phyloP scores from a whole-genome alignment of 805 yeast genomes.

The Priceomyces melissophilus region DNA sequence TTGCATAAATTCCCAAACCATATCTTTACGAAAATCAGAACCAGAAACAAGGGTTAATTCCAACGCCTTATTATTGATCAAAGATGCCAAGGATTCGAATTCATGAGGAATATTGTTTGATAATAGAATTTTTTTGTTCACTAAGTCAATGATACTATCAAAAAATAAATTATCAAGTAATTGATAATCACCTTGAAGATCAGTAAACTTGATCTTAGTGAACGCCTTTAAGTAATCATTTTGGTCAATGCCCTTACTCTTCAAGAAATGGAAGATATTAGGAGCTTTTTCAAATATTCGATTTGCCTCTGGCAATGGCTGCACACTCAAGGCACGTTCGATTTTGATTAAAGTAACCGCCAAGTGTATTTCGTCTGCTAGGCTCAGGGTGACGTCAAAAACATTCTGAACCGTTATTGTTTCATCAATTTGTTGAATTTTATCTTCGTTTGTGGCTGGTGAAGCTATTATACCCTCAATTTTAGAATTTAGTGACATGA shows the following conservation, averaged over 20 bases:
- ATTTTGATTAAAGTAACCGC: constrained; percentile 1
- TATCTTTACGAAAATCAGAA: constrained; percentile 31
- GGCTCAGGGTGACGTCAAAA: background rate
- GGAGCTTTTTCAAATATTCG: background rate
- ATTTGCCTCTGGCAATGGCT: constrained; percentile 1
- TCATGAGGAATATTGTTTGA: constrained; percentile 11
- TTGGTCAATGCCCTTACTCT: background rate
- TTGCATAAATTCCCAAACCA: constrained; percentile 18
- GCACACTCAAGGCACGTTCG: background rate
- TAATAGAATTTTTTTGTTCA: constrained; percentile 29
- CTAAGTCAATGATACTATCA: constrained; percentile 21
- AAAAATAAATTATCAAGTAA: constrained; percentile 14
- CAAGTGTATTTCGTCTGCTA: background rate
- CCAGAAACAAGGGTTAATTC: constrained; percentile 29
- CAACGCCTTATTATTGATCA: constrained; percentile 25
- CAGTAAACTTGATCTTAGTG: constrained; percentile 27
- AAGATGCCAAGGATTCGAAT: constrained; percentile 6
- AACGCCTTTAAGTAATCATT: constrained; percentile 4
- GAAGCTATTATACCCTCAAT: constrained; percentile 1
- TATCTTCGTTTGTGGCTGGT: constrained; percentile 1
- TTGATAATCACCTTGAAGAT: constrained; percentile 31
- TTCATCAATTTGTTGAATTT: background rate
- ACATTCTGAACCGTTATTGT: background rate
- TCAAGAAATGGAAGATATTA: background rate
- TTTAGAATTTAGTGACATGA: background rate